Evolutionary conservation across 495 filamentous ascomycete genomes (phyloP).

Genomic region (Annulohypoxylon maeteangense): DNA sequence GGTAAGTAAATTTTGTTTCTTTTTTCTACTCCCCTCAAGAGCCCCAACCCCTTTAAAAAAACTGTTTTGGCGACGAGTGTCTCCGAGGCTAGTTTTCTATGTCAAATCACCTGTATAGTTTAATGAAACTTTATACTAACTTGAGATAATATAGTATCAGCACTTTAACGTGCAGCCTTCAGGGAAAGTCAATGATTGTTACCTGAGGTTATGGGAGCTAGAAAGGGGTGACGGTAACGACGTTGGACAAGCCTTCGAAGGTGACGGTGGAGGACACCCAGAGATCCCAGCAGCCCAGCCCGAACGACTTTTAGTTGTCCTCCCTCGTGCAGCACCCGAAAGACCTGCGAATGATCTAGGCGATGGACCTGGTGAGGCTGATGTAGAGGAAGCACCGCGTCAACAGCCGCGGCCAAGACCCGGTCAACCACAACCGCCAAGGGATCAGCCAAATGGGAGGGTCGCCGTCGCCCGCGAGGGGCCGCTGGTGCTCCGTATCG

Average conservation of each 20-base stretch:
- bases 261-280: constrained; percentile 40
- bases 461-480: constrained; percentile 62
- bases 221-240: constrained; percentile 82
- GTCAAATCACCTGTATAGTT: background rate
- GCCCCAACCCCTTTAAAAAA: background rate
- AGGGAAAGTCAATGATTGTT: constrained; percentile 71
- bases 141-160: constrained; percentile 59
- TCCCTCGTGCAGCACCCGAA: constrained; percentile 8
- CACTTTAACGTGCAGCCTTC: constrained; percentile 77
- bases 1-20: constrained; percentile 24
- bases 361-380: constrained; percentile 34
- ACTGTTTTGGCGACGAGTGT: too few species aligned
- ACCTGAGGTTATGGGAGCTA: constrained; percentile 87
- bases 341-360: constrained; percentile 14
- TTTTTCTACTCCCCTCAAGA: background rate
- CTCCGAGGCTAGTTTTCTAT: background rate
- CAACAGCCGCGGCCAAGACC: constrained; percentile 35
- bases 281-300: constrained; percentile 17
- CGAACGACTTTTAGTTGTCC: constrained; percentile 36
- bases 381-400: constrained; percentile 28
- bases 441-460: constrained; percentile 40
- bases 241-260: constrained; percentile 64
- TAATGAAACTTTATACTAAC: constrained; percentile 18
- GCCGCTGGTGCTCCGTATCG: constrained; percentile 65
- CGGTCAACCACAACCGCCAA: constrained; percentile 37